Conservation (phyloP, 768 basidiomycete genomes). For the Podaxis pistillaris region DNA sequence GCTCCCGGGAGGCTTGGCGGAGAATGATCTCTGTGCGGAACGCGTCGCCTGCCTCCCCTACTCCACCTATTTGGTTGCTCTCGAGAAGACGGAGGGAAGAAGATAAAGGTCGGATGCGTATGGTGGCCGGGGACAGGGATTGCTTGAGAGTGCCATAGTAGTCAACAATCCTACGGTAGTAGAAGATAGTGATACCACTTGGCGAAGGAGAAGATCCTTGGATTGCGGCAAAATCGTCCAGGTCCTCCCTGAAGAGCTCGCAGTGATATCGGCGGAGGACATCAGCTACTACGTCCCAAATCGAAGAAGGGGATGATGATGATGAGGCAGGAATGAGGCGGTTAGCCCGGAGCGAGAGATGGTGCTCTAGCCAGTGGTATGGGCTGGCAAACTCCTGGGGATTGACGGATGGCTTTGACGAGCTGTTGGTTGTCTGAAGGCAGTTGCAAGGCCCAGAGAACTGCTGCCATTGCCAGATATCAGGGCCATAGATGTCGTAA, state of each 20-base stretch:
- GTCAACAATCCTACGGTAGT: constrained; percentile 5
- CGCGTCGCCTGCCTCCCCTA: constrained; percentile 1
- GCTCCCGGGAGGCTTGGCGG: constrained; percentile 5
- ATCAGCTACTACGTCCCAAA: constrained; percentile 42
- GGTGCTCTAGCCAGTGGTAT: constrained; percentile 43
- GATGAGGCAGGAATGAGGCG: constrained; percentile 25
- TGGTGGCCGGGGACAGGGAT: neutral
- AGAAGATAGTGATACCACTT: constrained; percentile 3
- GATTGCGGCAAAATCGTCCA: constrained; percentile 1
- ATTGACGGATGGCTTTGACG: constrained; percentile 12
- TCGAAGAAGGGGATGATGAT: constrained; percentile 20
- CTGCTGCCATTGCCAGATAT: constrained; percentile 54
- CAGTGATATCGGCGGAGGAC: constrained; percentile 46
- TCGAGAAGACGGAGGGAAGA: constrained; percentile 10
- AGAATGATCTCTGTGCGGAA: constrained; percentile 12
- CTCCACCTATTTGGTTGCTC: constrained; percentile 4
- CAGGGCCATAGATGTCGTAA: constrained; percentile 50
- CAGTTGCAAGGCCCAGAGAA: constrained; percentile 52
- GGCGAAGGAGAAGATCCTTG: neutral
- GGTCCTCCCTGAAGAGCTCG: constrained; percentile 25
- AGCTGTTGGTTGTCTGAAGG: constrained; percentile 18
- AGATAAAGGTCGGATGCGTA: neutral
- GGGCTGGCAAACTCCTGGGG: constrained; percentile 35
- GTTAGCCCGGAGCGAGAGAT: constrained; percentile 38
- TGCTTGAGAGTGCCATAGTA: constrained; percentile 7